Evolutionary conservation across 768 basidiomycete genomes (phyloP), one percentile per base, ranked within the genome.

Genomic region (Boletus vermiculosoides): DNA sequence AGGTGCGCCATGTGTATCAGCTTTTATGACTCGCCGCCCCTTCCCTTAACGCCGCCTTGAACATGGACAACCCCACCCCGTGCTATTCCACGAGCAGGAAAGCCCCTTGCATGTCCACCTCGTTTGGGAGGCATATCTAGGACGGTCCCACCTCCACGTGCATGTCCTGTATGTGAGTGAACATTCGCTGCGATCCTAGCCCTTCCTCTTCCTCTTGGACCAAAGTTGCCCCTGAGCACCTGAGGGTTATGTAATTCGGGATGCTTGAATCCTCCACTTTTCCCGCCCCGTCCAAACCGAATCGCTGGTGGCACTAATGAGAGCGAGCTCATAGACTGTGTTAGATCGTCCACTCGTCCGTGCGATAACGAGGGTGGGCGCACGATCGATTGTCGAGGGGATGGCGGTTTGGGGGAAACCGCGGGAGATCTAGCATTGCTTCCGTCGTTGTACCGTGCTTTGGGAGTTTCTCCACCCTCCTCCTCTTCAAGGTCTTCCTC

Each of bases 231-330:
- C 36, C 60, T 63, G 37, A 11, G 20, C 15, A 73, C 71, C 47
- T 73, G 71, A 1, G 70, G 71, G 23, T 73, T 71, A 40, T 71
- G 70, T 39, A 64, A 28, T 52, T 71, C 69, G 9, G 69, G 68
- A 48, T 75, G 71, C 36, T 67, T 75, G 59, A 86, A 82, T 8
- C 82, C 85, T 28, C 79, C 80, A 22, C 68, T 73, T 61, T 78
- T 82, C 4, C 83, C 85, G 0, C 90, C 90, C 39, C 88, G 78
- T 25, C 90, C 90, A 57, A 92, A 92, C 13, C 85, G 80, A 41
- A 92, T 80, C 0, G 86, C 79, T 4, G 82, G 72, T 4, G 90
- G 90, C 1, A 92, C 81, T 54, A 92, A 79, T 10, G 83, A 76
- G 62, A 83, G 73, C 30, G 80, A 71, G 52, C 71, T 72, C 64